Base-by-base conservation (phyloP, 305 asterid species). In the Fraxinus sp. region DNA sequence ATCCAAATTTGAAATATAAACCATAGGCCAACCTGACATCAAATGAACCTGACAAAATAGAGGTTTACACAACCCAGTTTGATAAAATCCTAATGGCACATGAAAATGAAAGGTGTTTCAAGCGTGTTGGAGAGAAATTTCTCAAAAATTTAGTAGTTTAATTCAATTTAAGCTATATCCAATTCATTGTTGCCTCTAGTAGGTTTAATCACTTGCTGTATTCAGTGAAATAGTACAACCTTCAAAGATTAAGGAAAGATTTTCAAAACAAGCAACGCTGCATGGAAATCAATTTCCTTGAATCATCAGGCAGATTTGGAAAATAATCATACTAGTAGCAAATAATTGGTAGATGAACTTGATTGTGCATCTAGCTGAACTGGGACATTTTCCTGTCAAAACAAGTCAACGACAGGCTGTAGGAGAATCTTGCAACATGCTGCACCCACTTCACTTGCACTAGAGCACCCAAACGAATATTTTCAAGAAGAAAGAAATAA, bases 351-450 rank as follows among this genome's bases (percentile, higher is more conserved):
- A 18, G 35, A 68, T 39, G 32, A 79, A n/a, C 43, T 13, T 59
- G 68, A 83, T 73, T 37, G 26, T 79, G 64, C 39, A 80, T 71
- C 82, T 36, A 28, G 35, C 30, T 37, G 77, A 36, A 32, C 5
- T 33, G 74, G 22, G 64, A 70, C 20, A 68, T 28, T 24, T 43
- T 80, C 59, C 81, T 14, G 28, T 33, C 24, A 8, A 64, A 81
- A 75, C 68, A 28, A 26, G 37, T 68, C 37, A 28, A 68, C 2
- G 20, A 68, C 35, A 26, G 75, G 75, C 75, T 68, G 37, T 13
- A 28, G 33, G 35, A 28, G 37, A 68, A 13, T 68, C 37, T 68
- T 28, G 35, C 75, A 68, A 68, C 75, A 20, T 68, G 37, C 75
- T 68, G 37, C 37, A 68, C 76, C 22, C 76, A 71, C 28, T 18